These are phyloP conservation scores for Olyra latifolia DNA, from an alignment of 176 grass and related monocot genomes.

Conservation along the genomic window DNA sequence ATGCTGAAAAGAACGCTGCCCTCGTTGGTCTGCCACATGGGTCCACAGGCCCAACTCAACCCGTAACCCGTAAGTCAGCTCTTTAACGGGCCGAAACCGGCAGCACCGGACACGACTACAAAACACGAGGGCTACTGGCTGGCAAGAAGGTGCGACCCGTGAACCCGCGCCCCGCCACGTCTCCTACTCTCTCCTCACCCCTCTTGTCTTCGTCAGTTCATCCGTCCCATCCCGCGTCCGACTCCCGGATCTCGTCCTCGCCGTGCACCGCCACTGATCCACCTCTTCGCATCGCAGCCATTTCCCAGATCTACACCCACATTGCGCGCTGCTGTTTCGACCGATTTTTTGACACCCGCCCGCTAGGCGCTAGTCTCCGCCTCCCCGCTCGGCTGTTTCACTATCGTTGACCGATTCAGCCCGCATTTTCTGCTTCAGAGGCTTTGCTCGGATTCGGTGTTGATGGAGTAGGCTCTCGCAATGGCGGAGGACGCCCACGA, in stretches of 20 bases:
- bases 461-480: constrained; percentile 43
- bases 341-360: background rate
- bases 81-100: background rate
- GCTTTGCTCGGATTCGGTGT: constrained; percentile 24
- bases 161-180: background rate
- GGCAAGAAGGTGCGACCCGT: background rate
- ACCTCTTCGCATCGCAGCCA: background rate
- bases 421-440: constrained; percentile 17
- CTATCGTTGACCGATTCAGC: constrained; percentile 67
- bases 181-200: background rate
- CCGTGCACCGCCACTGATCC: constrained; percentile 33
- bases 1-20: too few relatives aligned
- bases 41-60: background rate
- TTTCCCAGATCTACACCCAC: constrained; percentile 40
- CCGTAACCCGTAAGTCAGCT: too few relatives aligned
- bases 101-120: background rate
- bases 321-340: constrained; percentile 8
- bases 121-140: background rate
- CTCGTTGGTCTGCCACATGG: background rate
- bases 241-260: constrained; percentile 35
- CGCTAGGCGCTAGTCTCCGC: constrained; percentile 5
- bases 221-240: background rate
- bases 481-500: constrained; percentile 74
- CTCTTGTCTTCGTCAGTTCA: background rate
- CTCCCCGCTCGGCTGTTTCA: constrained; percentile 29